phyloP scores from a whole-genome alignment of 495 filamentous ascomycete species.

The Beverwykella pulmonaria region DNA sequence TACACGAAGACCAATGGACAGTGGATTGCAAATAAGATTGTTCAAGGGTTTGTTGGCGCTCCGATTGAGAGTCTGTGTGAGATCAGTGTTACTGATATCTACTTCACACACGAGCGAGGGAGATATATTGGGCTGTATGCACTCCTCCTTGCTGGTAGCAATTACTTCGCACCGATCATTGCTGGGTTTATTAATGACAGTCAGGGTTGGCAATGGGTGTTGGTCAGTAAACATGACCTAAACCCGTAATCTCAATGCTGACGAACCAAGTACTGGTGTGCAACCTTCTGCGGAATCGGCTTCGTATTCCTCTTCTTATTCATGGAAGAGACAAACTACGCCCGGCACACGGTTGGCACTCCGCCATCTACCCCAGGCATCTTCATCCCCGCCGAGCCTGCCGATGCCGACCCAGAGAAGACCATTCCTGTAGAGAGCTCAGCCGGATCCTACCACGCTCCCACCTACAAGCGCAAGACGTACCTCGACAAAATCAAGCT shows the following conservation, averaged over 20 bases:
- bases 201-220: slow-evolving; percentile 64
- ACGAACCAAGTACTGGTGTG: slow-evolving; percentile 57
- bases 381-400: slow-evolving; percentile 37
- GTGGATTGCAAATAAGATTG: slow-evolving; percentile 65
- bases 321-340: slow-evolving; percentile 71
- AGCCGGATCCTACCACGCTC: slow-evolving; percentile 1
- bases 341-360: slow-evolving; percentile 32
- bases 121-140: slow-evolving; percentile 68
- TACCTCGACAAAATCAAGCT: slow-evolving; percentile 59
- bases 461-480: slow-evolving; percentile 42
- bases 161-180: slow-evolving; percentile 67
- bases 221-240: slow-evolving; percentile 34
- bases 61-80: slow-evolving; percentile 67
- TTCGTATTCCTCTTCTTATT: slow-evolving; percentile 67
- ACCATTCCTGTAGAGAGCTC: neutral
- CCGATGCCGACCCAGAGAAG: slow-evolving; percentile 47
- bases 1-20: slow-evolving; percentile 57
- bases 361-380: slow-evolving; percentile 44
- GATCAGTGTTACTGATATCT: slow-evolving; percentile 65
- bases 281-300: slow-evolving; percentile 60
- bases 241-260: neutral
- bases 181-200: slow-evolving; percentile 69
- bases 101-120: slow-evolving; percentile 68
- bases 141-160: slow-evolving; percentile 64
- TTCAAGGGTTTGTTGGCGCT: slow-evolving; percentile 66